A percentile compares a stretch with the other conserved stretches of the same genome.
phyloP scores from a whole-genome alignment of 495 filamentous ascomycete species.

The Lineolata rhizophorae region DNA sequence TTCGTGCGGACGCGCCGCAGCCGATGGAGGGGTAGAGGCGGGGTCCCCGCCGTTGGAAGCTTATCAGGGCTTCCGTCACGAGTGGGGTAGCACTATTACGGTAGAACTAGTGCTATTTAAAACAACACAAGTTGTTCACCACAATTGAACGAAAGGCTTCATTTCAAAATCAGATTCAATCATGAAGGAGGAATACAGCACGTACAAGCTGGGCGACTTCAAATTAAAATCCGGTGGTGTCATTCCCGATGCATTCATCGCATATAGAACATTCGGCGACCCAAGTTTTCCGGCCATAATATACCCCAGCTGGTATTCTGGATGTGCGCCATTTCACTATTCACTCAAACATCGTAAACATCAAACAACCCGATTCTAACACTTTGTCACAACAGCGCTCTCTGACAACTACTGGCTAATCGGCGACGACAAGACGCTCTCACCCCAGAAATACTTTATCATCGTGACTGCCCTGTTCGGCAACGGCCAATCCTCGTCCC shows the following conservation, averaged over 20 bases:
- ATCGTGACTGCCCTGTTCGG: slow-evolving; percentile 51
- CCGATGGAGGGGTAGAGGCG: too few species aligned
- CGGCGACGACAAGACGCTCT: slow-evolving; percentile 35
- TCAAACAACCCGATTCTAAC: too few species aligned
- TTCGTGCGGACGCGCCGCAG: too few species aligned
- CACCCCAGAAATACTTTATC: slow-evolving; percentile 42
- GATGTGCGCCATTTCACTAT: slow-evolving; percentile 25
- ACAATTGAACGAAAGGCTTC: not conserved
- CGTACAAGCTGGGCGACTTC: slow-evolving; percentile 37
- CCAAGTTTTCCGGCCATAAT: slow-evolving; percentile 38
- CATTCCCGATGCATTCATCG: slow-evolving; percentile 34
- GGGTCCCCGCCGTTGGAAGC: too few species aligned
- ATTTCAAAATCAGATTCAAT: not conserved
- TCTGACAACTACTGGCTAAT: slow-evolving; percentile 46
- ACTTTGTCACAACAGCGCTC: too few species aligned
- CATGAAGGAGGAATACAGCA: slow-evolving; percentile 22
- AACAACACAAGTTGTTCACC: too few species aligned
- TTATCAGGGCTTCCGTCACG: too few species aligned
- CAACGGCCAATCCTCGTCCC: slow-evolving; percentile 49
- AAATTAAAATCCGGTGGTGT: slow-evolving; percentile 34
- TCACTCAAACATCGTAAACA: too few species aligned
- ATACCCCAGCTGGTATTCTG: slow-evolving; percentile 52
- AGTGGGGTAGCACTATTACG: too few species aligned
- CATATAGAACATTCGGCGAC: slow-evolving; percentile 51
- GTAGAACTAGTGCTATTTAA: too few species aligned